Percentiles rank a stretch among this genome's conserved stretches.
phyloP scores from a whole-genome alignment of 257 asterid genomes.

The Fraxinus americana region DNA sequence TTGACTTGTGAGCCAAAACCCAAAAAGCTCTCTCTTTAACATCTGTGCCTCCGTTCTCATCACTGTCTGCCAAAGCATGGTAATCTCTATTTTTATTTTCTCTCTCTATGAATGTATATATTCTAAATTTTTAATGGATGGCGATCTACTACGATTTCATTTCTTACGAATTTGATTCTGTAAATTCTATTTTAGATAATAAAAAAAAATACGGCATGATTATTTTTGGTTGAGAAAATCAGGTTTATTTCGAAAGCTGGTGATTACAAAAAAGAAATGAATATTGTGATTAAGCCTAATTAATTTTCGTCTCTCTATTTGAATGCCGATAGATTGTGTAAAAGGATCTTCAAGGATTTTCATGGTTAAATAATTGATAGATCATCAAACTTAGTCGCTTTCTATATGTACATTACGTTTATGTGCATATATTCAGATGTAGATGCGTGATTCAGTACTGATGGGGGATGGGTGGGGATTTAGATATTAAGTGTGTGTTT shows the following conservation, averaged over 20 bases:
- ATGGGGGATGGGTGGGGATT: not conserved
- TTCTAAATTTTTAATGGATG: not conserved
- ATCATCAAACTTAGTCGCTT: not conserved
- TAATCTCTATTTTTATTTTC: too few species aligned
- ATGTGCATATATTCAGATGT: not conserved
- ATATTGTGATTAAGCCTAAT: not conserved
- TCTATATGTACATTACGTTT: not conserved
- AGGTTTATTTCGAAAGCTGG: not conserved
- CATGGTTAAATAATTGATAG: not conserved
- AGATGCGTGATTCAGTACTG: not conserved
- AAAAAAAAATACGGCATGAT: not conserved
- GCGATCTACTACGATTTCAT: not conserved
- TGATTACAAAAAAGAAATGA: not conserved
- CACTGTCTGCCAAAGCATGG: not conserved
- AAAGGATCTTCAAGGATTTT: not conserved
- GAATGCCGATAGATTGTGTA: too few species aligned
- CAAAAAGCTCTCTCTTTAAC: too few species aligned
- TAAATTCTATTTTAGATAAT: not conserved
- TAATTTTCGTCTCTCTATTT: not conserved
- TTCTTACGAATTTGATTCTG: not conserved
- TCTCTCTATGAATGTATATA: not conserved
- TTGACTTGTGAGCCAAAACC: not conserved
- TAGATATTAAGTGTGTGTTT: too few species aligned
- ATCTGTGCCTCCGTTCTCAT: not conserved
- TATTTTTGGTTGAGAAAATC: not conserved